Evolutionary conservation across 352 stramenopile species (phyloP), one percentile per base, ranked within the genome.

Genomic region (Peronospora farinosa): DNA sequence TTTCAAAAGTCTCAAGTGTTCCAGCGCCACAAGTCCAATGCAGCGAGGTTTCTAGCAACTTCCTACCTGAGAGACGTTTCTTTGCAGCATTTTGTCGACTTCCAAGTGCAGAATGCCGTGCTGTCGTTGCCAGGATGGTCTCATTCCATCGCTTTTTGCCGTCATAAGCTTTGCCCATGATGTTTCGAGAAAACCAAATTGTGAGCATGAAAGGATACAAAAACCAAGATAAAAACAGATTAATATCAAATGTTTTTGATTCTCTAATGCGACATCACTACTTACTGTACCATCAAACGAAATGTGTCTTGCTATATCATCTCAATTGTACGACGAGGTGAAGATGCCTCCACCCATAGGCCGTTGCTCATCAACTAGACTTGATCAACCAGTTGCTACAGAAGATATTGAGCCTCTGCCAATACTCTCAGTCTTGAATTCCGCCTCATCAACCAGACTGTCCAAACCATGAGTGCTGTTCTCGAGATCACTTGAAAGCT

Each of bases 71-170:
- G 40, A 81, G 63, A 38, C 77, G 74, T 64, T 88, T 86, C 47
- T 65, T 69, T 35, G 57, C 11, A 47, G 69, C 54, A 21, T 54
- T 65, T 19, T 58, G 57, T n/a, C 45, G 46, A 0, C 51, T 30
- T 28, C 37, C 27, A 17, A 40, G 21, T 35, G 19, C 33, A 19
- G 57, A 19, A 12, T 36, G n/a, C 16, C 56, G 42, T 13, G 53
- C 54, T 6, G 58, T 78, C 23, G 72, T 77, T 53, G 74, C 70
- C 47, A 78, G 52, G 28, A 91, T 78, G 32, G 80, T 91, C 65
- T 91, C 80, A 62, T 82, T 91, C 80, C 80, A 91, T 16, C 78
- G 69, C 74, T 81, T 83, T 61, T 91, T 91, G 60, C 80, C 80
- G 44, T 91, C 80, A 28, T 91, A 88, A 35, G 64, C 62, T 45